A percentile compares a stretch with the other conserved stretches of the same genome.
These are phyloP conservation scores for Liquidambar formosana DNA, from an alignment of 164 flowering plant species.

Conservation along the genomic window DNA sequence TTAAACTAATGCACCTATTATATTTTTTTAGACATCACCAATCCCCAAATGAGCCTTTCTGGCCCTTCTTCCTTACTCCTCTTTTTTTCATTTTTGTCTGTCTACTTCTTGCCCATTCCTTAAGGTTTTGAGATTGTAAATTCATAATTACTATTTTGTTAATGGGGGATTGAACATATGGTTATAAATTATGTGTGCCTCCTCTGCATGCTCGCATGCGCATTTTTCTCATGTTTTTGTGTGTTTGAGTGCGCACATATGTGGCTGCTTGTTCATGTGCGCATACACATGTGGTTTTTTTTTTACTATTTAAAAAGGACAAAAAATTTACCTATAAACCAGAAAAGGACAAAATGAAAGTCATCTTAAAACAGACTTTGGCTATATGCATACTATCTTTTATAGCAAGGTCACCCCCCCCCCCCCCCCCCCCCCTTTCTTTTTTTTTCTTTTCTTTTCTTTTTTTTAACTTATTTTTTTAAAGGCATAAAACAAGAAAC, in stretches of 20 bases:
- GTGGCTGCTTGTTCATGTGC: neutral
- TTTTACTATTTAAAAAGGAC: too few relatives aligned
- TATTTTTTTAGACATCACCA: conserved; percentile 6
- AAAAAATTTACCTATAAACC: too few relatives aligned
- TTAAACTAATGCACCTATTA: conserved; percentile 18
- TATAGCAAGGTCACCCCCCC: too few relatives aligned
- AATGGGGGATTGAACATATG: conserved; percentile 19
- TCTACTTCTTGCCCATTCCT: conserved; percentile 14
- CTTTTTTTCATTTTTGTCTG: conserved; percentile 6
- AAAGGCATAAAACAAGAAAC: too few relatives aligned
- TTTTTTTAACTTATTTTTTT: too few relatives aligned
- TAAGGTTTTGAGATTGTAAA: conserved; percentile 29
- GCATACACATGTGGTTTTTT: too few relatives aligned
- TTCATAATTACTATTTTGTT: conserved; percentile 22
- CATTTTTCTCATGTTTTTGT: conserved; percentile 31
- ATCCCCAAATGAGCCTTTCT: conserved; percentile 32
- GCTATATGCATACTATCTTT: too few relatives aligned
- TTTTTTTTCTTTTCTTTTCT: too few relatives aligned
- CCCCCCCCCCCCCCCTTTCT: too few relatives aligned
- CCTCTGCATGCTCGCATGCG: conserved; percentile 42
- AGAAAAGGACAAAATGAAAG: too few relatives aligned
- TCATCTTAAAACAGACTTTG: too few relatives aligned
- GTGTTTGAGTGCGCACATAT: conserved; percentile 5
- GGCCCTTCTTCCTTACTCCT: conserved; percentile 15
- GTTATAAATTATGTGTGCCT: conserved; percentile 3